phyloP scores from a whole-genome alignment of 1,284 basidiomycete genomes.

The Neolentinus lepideus region DNA sequence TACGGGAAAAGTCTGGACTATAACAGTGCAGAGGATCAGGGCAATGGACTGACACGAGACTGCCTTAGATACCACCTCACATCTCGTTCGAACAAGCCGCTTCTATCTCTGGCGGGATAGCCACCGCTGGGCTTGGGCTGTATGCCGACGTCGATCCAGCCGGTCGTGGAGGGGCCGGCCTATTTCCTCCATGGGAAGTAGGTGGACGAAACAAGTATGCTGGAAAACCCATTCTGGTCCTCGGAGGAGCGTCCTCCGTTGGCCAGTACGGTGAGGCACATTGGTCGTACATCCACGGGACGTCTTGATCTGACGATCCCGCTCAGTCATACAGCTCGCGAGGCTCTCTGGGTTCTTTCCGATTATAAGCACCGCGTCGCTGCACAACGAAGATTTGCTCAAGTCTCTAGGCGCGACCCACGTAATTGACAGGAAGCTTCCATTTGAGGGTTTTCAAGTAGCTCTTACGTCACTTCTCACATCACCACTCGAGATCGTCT shows the following conservation, averaged over 20 bases:
- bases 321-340: constrained; percentile 19
- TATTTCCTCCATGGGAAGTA: constrained; percentile 20
- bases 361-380: constrained; percentile 17
- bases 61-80: constrained; percentile 20
- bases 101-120: constrained; percentile 30
- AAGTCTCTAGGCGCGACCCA: constrained; percentile 21
- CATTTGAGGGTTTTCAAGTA: neutral
- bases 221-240: constrained; percentile 30
- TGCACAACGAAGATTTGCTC: constrained; percentile 17
- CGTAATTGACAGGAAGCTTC: constrained; percentile 11
- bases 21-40: neutral
- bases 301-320: constrained; percentile 5
- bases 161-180: constrained; percentile 21
- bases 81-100: constrained; percentile 26
- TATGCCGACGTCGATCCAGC: constrained; percentile 23
- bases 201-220: constrained; percentile 27
- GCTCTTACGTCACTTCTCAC: constrained; percentile 4
- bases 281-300: neutral
- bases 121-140: constrained; percentile 31
- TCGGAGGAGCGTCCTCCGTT: constrained; percentile 37
- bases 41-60: neutral
- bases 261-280: constrained; percentile 31
- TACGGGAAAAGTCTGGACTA: constrained; percentile 11
- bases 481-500: constrained; percentile 10
- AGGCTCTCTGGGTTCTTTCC: constrained; percentile 15